Percentiles rank a stretch among this genome's conserved stretches.
Evolutionary conservation across 371 early-diverging fungal species (phyloP).

Genomic region (Syncephalis fuscata): DNA sequence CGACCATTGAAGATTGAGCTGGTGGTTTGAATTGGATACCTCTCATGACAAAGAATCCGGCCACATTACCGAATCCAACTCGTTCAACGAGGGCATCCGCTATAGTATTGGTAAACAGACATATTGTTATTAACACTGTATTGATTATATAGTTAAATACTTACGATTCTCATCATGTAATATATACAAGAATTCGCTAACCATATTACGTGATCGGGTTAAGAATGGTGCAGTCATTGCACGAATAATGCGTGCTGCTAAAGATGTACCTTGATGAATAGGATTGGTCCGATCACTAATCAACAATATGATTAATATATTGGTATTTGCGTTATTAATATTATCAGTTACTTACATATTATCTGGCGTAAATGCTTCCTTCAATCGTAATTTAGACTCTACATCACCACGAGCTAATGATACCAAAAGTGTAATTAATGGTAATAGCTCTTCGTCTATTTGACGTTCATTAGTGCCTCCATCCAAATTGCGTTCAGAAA

Average conservation of each 20-base stretch:
- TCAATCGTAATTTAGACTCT: conserved; percentile 15
- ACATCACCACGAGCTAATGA: conserved; percentile 28
- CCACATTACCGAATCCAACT: conserved; percentile 85
- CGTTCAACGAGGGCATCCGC: conserved; percentile 50
- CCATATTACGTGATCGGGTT: conserved; percentile 40
- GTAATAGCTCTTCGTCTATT: conserved; percentile 43
- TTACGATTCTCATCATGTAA: conserved; percentile 67
- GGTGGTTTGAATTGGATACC: conserved; percentile 24
- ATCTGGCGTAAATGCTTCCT: conserved; percentile 27
- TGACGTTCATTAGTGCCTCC: conserved; percentile 2
- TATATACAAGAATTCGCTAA: conserved; percentile 53
- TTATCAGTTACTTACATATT: conserved; percentile 38
- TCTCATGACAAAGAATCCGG: conserved; percentile 65
- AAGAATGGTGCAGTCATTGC: conserved; percentile 53
- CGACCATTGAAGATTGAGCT: conserved; percentile 1
- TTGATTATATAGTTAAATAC: not conserved
- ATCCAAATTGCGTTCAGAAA: conserved; percentile 3
- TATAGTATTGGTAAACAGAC: conserved; percentile 10
- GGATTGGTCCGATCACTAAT: conserved; percentile 52
- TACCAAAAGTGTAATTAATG: conserved; percentile 20
- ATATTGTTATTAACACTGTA: too few species aligned
- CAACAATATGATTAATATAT: conserved; percentile 1
- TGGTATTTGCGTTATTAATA: not conserved
- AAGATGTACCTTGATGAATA: conserved; percentile 45
- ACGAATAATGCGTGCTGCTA: conserved; percentile 48